A percentile compares a stretch with the other conserved stretches of the same genome.
Conservation (phyloP, 495 filamentous ascomycete genomes). For the Hyphodiscus hymeniophilus region DNA sequence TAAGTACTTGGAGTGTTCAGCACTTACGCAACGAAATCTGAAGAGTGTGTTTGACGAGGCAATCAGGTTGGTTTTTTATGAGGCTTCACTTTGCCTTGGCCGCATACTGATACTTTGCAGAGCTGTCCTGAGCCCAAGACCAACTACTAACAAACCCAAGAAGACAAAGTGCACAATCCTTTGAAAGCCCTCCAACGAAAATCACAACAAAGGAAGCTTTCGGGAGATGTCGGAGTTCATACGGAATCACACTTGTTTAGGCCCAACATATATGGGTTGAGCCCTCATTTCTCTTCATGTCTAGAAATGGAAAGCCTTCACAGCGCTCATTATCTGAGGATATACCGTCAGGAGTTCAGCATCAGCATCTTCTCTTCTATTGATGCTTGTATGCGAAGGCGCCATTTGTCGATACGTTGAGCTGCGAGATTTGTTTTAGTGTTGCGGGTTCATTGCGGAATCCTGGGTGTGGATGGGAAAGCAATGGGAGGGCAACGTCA, state of each 20-base stretch:
- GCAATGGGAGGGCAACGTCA: background rate
- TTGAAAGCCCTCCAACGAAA: conserved; percentile 30
- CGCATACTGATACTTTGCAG: conserved; percentile 31
- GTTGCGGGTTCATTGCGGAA: background rate
- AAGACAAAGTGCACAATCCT: conserved; percentile 68
- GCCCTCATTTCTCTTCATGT: conserved; percentile 15
- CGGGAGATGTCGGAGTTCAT: background rate
- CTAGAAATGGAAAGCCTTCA: conserved; percentile 16
- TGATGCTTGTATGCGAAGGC: background rate
- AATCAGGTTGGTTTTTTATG: conserved; percentile 58
- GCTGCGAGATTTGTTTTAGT: too few species aligned
- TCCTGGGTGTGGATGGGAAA: background rate
- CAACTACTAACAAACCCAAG: conserved; percentile 53
- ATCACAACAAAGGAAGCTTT: background rate
- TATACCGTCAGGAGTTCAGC: background rate
- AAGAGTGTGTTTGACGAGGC: conserved; percentile 98
- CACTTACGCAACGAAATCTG: conserved; percentile 86
- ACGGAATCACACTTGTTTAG: background rate
- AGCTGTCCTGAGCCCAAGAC: conserved; percentile 48
- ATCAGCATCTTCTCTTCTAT: conserved; percentile 8
- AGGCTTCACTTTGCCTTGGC: background rate
- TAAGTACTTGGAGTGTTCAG: conserved; percentile 98
- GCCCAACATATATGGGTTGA: background rate
- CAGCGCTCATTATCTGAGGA: background rate
- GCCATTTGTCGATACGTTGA: too few species aligned